Percentiles rank a stretch among this genome's conserved stretches.
Evolutionary conservation across 2,329 filamentous ascomycete genomes (phyloP).

Genomic region (Penicillium decumbens): DNA sequence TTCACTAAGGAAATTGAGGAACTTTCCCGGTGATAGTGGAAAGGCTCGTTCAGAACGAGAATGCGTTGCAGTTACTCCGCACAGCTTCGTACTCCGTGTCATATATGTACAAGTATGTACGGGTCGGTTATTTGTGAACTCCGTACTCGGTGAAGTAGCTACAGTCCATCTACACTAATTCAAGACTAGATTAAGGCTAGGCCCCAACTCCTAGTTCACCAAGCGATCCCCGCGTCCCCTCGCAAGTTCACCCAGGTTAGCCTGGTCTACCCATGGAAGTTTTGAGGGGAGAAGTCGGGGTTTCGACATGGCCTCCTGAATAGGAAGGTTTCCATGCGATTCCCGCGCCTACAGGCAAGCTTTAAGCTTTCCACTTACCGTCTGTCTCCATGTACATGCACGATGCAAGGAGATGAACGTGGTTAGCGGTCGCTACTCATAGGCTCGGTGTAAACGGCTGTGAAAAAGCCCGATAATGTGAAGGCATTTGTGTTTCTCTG

Average conservation of each 20-base stretch:
- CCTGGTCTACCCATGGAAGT: neutral
- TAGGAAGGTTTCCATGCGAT: constrained; percentile 8
- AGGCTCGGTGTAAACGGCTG: neutral
- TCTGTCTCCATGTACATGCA: constrained; percentile 3
- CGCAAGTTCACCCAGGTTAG: constrained; percentile 14
- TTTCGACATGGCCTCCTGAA: neutral
- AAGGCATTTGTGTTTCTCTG: neutral
- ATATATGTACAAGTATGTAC: neutral
- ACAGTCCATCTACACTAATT: neutral
- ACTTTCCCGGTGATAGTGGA: no score
- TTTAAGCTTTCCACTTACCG: constrained; percentile 14
- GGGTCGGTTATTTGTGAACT: neutral
- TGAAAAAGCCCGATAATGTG: neutral
- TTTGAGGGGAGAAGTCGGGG: neutral
- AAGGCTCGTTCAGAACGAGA: no score
- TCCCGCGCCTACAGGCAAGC: constrained; percentile 18
- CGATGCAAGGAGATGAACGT: constrained; percentile 21
- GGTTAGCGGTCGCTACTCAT: constrained; percentile 4
- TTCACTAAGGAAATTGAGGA: no score
- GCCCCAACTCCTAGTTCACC: constrained; percentile 16
- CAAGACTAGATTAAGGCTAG: neutral
- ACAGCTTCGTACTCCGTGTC: no score
- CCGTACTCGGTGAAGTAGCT: neutral
- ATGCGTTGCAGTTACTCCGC: no score
- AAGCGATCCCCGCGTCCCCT: constrained; percentile 19